These are phyloP conservation scores for Solanum hybrid DNA, from an alignment of 305 asterid genomes.

Conservation along the genomic window DNA sequence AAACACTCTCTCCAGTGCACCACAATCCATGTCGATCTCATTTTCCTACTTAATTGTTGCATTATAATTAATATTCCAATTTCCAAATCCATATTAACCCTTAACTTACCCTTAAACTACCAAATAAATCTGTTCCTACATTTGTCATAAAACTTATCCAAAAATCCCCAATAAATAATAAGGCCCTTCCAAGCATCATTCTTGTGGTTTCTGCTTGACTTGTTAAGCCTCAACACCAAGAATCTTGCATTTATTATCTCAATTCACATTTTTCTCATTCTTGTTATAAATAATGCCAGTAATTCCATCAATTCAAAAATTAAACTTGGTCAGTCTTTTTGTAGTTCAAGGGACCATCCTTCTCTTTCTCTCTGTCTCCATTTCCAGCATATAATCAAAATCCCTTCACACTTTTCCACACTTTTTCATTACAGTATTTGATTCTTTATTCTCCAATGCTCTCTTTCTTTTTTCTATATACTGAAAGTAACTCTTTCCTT, in stretches of 20 bases:
- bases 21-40: not conserved
- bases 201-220: not conserved
- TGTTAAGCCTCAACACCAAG: slow-evolving; percentile 10
- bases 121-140: not conserved
- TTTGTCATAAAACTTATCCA: not conserved
- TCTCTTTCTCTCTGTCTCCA: not conserved
- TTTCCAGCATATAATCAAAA: slow-evolving; percentile 2
- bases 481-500: slow-evolving; percentile 27
- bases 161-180: not conserved
- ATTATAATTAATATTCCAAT: slow-evolving; percentile 4
- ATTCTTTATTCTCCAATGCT: slow-evolving; percentile 1
- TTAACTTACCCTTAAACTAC: slow-evolving; percentile 6
- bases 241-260: slow-evolving; percentile 20
- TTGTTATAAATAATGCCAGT: slow-evolving; percentile 22
- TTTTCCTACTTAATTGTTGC: slow-evolving; percentile 9
- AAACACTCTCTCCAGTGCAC: too few relatives aligned
- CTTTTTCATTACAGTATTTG: not conserved
- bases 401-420: not conserved
- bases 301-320: slow-evolving; percentile 6
- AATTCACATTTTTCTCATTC: slow-evolving; percentile 34
- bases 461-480: not conserved
- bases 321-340: slow-evolving; percentile 15
- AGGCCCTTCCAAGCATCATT: not conserved
- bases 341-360: slow-evolving; percentile 34
- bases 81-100: not conserved